Percentiles rank a stretch among this genome's conserved stretches.
Conservation (phyloP, 257 asterid genomes). For the Gynochthodes officinalis region DNA sequence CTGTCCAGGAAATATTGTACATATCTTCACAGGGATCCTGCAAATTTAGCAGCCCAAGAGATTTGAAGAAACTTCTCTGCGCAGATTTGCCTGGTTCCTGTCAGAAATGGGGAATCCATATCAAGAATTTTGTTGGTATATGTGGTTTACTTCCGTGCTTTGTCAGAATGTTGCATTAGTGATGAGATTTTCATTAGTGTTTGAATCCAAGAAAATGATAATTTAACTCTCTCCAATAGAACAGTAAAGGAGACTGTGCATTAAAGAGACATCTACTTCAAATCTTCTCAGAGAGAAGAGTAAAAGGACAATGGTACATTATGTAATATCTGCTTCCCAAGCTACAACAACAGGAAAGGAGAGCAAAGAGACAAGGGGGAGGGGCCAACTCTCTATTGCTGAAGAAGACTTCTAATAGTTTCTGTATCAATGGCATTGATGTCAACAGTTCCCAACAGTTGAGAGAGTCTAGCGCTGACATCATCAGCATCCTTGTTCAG, state of each 20-base stretch:
- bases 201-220: not conserved
- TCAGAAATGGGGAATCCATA: not conserved
- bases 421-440: conserved; percentile 35
- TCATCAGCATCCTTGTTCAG: conserved; percentile 65
- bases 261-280: not conserved
- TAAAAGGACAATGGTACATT: not conserved
- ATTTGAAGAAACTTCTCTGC: not conserved
- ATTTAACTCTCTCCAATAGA: not conserved
- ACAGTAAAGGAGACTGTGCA: not conserved
- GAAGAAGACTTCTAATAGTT: conserved; percentile 39
- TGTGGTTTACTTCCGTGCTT: not conserved
- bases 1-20: conserved; percentile 7
- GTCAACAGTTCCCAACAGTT: conserved; percentile 44
- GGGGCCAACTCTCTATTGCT: conserved; percentile 5
- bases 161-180: not conserved
- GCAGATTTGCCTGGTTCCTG: not conserved
- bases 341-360: not conserved
- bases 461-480: conserved; percentile 52
- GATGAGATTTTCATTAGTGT: not conserved
- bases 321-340: not conserved
- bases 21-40: conserved; percentile 7
- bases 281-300: not conserved
- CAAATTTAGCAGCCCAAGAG: not conserved
- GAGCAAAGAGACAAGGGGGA: not conserved
- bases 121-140: not conserved